Evolutionary conservation across 108 stramenopile species (phyloP).

Genomic region (Cyclotella sp.): DNA sequence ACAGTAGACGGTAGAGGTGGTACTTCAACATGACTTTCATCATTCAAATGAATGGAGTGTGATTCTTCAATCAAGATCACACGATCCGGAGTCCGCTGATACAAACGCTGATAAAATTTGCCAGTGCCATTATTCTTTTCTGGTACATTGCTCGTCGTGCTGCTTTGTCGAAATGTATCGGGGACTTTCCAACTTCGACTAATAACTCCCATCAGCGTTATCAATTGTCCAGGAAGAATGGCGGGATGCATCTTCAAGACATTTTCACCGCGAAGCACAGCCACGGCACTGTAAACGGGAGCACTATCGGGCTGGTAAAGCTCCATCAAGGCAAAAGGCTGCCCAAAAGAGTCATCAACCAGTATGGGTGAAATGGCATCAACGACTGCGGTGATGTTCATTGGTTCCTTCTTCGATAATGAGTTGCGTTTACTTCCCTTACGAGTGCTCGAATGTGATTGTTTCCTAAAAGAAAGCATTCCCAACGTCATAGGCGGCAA

Average conservation of each 20-base stretch:
- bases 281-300: slow-evolving; percentile 41
- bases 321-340: slow-evolving; percentile 81
- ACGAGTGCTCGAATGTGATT: not conserved
- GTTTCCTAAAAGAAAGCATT: not conserved
- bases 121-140: not conserved
- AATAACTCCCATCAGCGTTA: slow-evolving; percentile 53
- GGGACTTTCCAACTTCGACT: slow-evolving; percentile 73
- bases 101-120: slow-evolving; percentile 44
- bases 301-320: slow-evolving; percentile 53
- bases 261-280: slow-evolving; percentile 62
- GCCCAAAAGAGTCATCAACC: slow-evolving; percentile 42
- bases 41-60: slow-evolving; percentile 47
- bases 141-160: not conserved
- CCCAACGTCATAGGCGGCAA: not conserved
- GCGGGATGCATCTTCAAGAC: slow-evolving; percentile 65
- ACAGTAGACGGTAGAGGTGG: slow-evolving; percentile 37
- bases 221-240: slow-evolving; percentile 64
- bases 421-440: not conserved
- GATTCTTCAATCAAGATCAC: slow-evolving; percentile 67
- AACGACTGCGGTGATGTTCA: slow-evolving; percentile 51
- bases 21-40: slow-evolving; percentile 7
- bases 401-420: slow-evolving; percentile 22
- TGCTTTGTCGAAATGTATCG: slow-evolving; percentile 31
- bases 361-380: slow-evolving; percentile 87
- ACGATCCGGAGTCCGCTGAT: slow-evolving; percentile 60